phyloP scores from a whole-genome alignment of 2,329 filamentous ascomycete genomes.

The Monilinia vaccinii-corymbosi region DNA sequence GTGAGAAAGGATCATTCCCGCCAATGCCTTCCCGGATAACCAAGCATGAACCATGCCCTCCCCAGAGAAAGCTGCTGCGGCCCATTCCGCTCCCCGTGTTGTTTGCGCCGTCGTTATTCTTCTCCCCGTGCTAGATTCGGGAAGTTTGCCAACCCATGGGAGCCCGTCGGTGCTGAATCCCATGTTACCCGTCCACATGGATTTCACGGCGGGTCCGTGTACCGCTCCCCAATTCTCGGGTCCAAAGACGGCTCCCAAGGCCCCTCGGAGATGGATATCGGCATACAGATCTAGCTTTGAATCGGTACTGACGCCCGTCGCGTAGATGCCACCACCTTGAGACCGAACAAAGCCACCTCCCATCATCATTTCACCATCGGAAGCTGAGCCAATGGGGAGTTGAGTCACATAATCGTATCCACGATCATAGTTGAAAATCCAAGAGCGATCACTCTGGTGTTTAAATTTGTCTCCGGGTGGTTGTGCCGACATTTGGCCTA shows the following conservation, averaged over 20 bases:
- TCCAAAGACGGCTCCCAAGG: constrained; percentile 2
- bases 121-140: neutral
- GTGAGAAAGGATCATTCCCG: constrained; percentile 32
- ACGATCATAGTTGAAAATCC: constrained; percentile 3
- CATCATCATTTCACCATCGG: constrained; percentile 1
- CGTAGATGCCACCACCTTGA: neutral
- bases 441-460: constrained; percentile 2
- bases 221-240: constrained; percentile 39
- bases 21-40: constrained; percentile 33
- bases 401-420: constrained; percentile 5
- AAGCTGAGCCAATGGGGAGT: neutral
- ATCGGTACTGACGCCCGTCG: neutral
- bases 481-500: constrained; percentile 27
- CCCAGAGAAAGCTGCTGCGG: neutral
- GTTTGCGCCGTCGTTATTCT: neutral
- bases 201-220: constrained; percentile 30
- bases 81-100: neutral
- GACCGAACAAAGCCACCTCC: neutral
- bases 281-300: neutral
- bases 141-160: neutral
- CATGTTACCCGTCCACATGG: constrained; percentile 18
- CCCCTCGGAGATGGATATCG: neutral
- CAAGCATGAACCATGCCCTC: constrained; percentile 20
- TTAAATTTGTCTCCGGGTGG: neutral
- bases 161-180: neutral